Percentiles rank a stretch among this genome's conserved stretches.
phyloP scores from a whole-genome alignment of 495 filamentous ascomycete genomes.

The Penicillium mononematosum region DNA sequence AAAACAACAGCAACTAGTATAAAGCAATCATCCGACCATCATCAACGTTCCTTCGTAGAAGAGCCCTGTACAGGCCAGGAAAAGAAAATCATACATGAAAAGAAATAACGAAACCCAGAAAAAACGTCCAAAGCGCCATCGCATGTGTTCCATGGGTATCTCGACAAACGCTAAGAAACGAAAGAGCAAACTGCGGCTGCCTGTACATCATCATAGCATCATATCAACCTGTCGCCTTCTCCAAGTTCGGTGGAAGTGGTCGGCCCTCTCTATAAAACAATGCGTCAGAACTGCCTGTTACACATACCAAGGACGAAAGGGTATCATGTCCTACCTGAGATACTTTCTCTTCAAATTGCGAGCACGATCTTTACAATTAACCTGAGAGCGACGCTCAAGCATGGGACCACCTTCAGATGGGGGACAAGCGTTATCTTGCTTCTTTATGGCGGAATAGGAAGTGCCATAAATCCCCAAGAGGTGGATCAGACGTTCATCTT shows the following conservation, averaged over 20 bases:
- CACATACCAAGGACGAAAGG: background rate
- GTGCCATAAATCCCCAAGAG: conserved; percentile 2
- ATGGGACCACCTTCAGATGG: background rate
- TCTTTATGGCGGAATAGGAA: background rate
- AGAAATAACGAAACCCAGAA: background rate
- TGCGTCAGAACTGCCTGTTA: background rate
- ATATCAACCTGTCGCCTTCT: background rate
- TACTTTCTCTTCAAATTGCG: conserved; percentile 8
- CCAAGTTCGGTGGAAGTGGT: background rate
- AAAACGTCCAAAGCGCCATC: background rate
- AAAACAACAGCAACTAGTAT: background rate
- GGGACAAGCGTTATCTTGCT: conserved; percentile 1
- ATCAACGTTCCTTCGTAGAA: background rate
- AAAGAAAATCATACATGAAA: background rate
- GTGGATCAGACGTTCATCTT: background rate
- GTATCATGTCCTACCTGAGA: conserved; percentile 8
- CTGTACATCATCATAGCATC: background rate
- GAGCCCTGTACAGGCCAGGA: background rate
- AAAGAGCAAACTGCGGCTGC: background rate
- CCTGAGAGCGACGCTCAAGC: conserved; percentile 3
- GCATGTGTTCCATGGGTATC: background rate
- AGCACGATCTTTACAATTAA: conserved; percentile 9
- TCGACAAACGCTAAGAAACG: background rate
- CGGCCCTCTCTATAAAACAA: conserved; percentile 5
- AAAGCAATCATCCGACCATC: background rate